These are phyloP conservation scores for Passiflora organensis DNA, from an alignment of 345 rosid species.

Conservation along the genomic window DNA sequence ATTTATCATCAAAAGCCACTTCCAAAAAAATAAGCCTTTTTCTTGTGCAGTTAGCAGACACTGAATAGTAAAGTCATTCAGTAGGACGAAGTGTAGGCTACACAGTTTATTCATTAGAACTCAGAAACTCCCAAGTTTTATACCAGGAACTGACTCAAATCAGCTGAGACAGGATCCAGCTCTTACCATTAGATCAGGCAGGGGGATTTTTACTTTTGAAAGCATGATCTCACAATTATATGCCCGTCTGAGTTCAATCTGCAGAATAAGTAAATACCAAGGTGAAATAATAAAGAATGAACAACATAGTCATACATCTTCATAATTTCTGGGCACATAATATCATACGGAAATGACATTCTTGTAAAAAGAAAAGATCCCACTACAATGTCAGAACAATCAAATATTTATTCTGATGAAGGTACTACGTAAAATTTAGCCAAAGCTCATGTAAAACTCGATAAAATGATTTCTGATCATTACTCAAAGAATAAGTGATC, in stretches of 20 bases:
- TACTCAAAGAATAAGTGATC: too few relatives aligned
- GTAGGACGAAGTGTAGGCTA: not conserved
- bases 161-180: conserved; percentile 7
- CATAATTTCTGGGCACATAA: not conserved
- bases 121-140: not conserved
- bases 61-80: not conserved
- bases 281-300: conserved; percentile 15
- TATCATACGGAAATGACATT: not conserved
- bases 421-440: too few relatives aligned
- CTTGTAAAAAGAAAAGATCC: too few relatives aligned
- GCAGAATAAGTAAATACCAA: conserved; percentile 34
- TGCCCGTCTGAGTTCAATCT: conserved; percentile 81
- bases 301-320: not conserved
- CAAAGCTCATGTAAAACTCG: too few relatives aligned
- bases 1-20: not conserved
- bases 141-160: conserved; percentile 7
- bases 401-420: not conserved
- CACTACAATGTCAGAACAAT: not conserved
- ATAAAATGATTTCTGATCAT: too few relatives aligned
- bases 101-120: not conserved
- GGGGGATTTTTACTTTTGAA: conserved; percentile 72
- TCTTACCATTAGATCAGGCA: conserved; percentile 70
- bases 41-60: not conserved
- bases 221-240: conserved; percentile 88
- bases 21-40: not conserved